A percentile compares a stretch with the other conserved stretches of the same genome.
Conservation (phyloP, 345 rosid genomes). For the Citrus australasica region DNA sequence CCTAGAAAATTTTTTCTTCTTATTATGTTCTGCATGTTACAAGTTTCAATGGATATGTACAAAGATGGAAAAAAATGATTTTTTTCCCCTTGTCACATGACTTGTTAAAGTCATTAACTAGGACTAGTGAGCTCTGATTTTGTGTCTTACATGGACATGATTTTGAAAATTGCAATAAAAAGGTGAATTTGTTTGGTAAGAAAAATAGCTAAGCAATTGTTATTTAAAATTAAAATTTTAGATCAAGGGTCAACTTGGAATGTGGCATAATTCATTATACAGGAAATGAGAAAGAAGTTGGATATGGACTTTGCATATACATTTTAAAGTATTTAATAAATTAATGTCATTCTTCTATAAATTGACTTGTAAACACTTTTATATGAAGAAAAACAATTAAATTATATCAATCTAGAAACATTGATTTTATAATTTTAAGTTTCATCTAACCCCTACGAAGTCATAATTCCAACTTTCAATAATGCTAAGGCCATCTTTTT, state of each 20-base stretch:
- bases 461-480: not conserved
- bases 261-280: conserved; percentile 5
- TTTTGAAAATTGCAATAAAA: not conserved
- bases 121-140: not conserved
- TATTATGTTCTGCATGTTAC: not conserved
- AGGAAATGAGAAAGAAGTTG: conserved; percentile 16
- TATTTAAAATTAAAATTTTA: conserved; percentile 1
- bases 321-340: too few relatives aligned
- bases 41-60: not conserved
- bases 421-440: not conserved
- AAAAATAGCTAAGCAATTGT: not conserved
- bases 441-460: not conserved
- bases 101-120: too few relatives aligned
- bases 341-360: not conserved
- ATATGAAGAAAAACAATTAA: not conserved
- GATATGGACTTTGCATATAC: not conserved
- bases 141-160: not conserved
- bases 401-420: not conserved
- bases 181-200: not conserved
- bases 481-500: not conserved
- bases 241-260: not conserved
- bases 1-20: not conserved
- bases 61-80: too few relatives aligned
- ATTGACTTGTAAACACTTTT: not conserved
- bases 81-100: too few relatives aligned